A percentile compares a stretch with the other conserved stretches of the same genome.
Evolutionary conservation across 345 rosid genomes (phyloP).

Genomic region (Acer negundo): DNA sequence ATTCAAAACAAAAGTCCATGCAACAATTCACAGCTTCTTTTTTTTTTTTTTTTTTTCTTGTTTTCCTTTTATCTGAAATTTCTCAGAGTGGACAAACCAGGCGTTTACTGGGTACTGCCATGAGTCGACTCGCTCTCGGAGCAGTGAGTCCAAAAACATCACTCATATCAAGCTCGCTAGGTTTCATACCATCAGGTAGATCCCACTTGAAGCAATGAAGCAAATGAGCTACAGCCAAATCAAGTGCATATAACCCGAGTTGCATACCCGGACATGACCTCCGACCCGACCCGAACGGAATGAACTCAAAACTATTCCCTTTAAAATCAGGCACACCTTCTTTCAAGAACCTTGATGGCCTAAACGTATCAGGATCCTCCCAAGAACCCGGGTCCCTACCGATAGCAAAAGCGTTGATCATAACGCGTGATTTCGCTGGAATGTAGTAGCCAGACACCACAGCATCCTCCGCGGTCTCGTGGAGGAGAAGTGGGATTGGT

Average conservation of each 20-base stretch:
- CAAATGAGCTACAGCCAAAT: slow-evolving; percentile 67
- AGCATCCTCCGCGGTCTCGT: slow-evolving; percentile 71
- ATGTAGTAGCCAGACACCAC: slow-evolving; percentile 62
- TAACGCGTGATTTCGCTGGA: slow-evolving; percentile 67
- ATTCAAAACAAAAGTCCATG: neutral
- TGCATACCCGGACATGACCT: slow-evolving; percentile 96
- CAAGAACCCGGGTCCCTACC: slow-evolving; percentile 72
- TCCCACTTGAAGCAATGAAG: slow-evolving; percentile 84
- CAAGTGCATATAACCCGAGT: slow-evolving; percentile 79
- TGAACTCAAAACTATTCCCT: slow-evolving; percentile 77
- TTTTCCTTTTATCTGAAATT: no score
- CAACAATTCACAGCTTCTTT: neutral
- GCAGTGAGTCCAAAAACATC: slow-evolving; percentile 90
- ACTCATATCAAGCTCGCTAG: slow-evolving; percentile 77
- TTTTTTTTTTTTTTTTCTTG: no score
- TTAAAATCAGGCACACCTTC: slow-evolving; percentile 70
- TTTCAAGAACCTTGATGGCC: slow-evolving; percentile 71
- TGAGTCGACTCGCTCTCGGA: slow-evolving; percentile 65
- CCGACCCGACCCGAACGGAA: slow-evolving; percentile 91
- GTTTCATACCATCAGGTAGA: slow-evolving; percentile 87
- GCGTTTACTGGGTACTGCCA: slow-evolving; percentile 62
- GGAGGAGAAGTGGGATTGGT: slow-evolving; percentile 93
- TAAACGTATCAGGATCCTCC: slow-evolving; percentile 72
- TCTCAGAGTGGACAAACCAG: slow-evolving; percentile 47
- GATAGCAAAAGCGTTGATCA: slow-evolving; percentile 80